Base-by-base conservation (phyloP, 2,329 filamentous ascomycete genomes). In the Phialophora macrospora region DNA sequence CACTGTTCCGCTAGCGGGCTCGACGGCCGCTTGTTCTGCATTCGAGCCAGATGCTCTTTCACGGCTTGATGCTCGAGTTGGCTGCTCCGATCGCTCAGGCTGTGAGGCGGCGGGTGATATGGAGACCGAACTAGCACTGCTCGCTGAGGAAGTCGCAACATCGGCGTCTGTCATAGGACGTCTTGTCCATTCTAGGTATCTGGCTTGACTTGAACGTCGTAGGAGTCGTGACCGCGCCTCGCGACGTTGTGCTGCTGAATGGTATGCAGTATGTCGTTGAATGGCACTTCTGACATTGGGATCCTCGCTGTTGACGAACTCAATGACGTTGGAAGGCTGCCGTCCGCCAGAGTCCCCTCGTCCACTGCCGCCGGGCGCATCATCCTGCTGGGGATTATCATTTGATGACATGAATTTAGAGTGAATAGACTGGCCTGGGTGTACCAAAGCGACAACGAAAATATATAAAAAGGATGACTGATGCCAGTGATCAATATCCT, bases 221-320 rank as follows among this genome's bases (percentile, higher is more conserved):
- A 71, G 56, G 1, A 67, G 65, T 55, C 64, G 57, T 52, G 70
- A 59, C 44, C 69, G 59, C 20, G 69, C 68, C 44, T 72, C 69
- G 49, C 69, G 67, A 28, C 69, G 64, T 46, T 72, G 69, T 38
- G 67, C 69, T n/a, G 69, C 68, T 28, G 69, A 71, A 49, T 71
- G 67, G 48, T 70, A 69, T 41, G 70, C 70, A 1, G 70, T 72
- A 55, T 72, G 69, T 55, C 70, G 62, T 52, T 71, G 70, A 41
- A 72, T 72, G 54, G 70, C 65, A 66, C 69, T 71, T 52, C 68
- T 67, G 55, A 69, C 66, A 55, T 70, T 71, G 4, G 70, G 69
- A 34, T 71, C 68, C 49, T 71, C 65, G 34, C 69, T 72, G 61
- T 71, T 66, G 56, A 72, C 69, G 51, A 72, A 71, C 24, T 69